Evolutionary conservation across 495 filamentous ascomycete species (phyloP), one percentile per base, ranked within the genome.

Genomic region (Rostrohypoxylon terebratum): DNA sequence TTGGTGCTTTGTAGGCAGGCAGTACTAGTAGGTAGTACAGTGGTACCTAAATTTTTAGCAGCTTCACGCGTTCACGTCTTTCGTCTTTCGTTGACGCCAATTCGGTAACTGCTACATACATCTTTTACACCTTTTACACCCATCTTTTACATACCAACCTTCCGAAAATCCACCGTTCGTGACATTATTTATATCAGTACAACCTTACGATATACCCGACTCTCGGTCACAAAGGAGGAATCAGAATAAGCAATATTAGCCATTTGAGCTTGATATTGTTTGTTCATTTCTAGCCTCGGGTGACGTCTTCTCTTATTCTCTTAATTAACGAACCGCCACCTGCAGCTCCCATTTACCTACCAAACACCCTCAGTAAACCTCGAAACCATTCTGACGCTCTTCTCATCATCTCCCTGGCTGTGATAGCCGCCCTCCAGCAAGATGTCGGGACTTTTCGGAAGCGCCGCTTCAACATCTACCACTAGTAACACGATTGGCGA

Each of bases 401-500:
- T 16, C n/a, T 16, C 25, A 2, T 7, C 55, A 25, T n/a, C 23
- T 18, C 9, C 13, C 9, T 14, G 28, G 58, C 50, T 38, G 44
- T 40, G 10, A 13, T 14, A 40, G 20, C 53, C 53, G 59, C 31
- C n/a, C 4, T 42, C 38, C 21, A 21, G 16, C 76, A 80, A 73
- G 8, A 92, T 93, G 90, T 82, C 89, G 18, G 83, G 84, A 48
- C 88, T 97, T 76, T 97, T 96, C 79, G 89, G 89, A 72, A 72
- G 77, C 59, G 75, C 81, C 62, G 64, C 83, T 54, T 50, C 77
- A 0, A 21, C 77, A 3, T 7, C 82, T 4, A 54, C 75, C 33
- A 75, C 87, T 59, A 84, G 86, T 61, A 91, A 92, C 72, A 96
- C 94, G 11, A 89, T 93, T 6, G 96, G 96, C 45, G 96, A 99